Base-by-base conservation (phyloP, 345 rosid genomes). In the Abelmoschus esculentus region DNA sequence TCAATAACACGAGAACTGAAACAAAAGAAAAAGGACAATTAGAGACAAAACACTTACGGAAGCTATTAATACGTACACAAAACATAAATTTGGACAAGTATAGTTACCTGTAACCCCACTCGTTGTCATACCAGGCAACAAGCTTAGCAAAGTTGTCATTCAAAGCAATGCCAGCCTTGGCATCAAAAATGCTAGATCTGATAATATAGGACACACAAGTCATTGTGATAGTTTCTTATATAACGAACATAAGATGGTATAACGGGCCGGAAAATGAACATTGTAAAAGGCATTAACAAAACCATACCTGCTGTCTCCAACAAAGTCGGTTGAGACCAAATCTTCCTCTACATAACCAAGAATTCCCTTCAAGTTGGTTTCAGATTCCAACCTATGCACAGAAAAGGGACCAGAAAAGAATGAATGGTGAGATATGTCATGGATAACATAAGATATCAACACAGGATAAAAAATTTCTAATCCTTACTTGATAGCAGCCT, bases 71-170 rank as follows among this genome's bases (percentile, higher is more conserved):
- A 59, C 40, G 12, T 7, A 1, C 8, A 1, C 4, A 14, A 5
- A 58, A 11, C n/a, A 47, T 4, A 53, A 17, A n/a, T 32, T 1
- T 3, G 7, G 6, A 38, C 10, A 22, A 29, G 29, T 1, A 54
- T 7, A 60, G 22, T 68, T 79, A 84, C 85, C 83, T 81, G 84
- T 85, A 85, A 14, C 89, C 85, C 87, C 83, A 78, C 65, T 80
- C 87, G 9, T 85, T 83, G 76, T 83, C 87, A 54, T 85, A 78
- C 89, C 84, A 85, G 5, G 82, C 66, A 19, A 85, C 85, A 31
- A 85, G 75, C 78, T 85, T 85, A 36, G 72, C 83, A 5, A 22
- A 22, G 26, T 22, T 22, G 26, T 22, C 26, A 22, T 22, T 22
- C 26, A 22, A 22, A 22, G 26, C 26, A 22, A 22, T 22, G 0